These are phyloP conservation scores for Coemansia sp. DNA, from an alignment of 192 early-diverging fungal genomes.

Conservation along the genomic window DNA sequence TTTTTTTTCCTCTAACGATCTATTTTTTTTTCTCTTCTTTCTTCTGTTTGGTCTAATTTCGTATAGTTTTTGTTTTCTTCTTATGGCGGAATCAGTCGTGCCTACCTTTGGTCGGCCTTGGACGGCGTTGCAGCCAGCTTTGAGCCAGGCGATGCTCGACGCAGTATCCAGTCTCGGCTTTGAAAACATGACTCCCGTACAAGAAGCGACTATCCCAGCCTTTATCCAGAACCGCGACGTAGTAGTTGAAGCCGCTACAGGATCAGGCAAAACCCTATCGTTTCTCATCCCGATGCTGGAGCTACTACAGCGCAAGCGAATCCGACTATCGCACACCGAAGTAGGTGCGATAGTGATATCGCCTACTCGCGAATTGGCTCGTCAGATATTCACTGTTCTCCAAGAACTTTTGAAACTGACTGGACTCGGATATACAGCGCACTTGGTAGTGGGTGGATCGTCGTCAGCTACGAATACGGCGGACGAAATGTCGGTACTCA, in stretches of 20 bases:
- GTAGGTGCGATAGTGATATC: conserved; percentile 88
- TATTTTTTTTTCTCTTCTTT: background rate
- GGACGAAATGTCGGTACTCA: conserved; percentile 52
- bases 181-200: conserved; percentile 90
- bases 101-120: conserved; percentile 66
- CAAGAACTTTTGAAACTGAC: conserved; percentile 57
- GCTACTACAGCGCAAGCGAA: conserved; percentile 69
- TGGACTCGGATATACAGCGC: conserved; percentile 25
- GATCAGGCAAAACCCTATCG: conserved; percentile 94
- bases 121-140: conserved; percentile 62
- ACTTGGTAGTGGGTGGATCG: conserved; percentile 52
- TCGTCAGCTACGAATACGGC: conserved; percentile 47
- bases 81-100: conserved; percentile 12
- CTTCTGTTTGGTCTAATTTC: background rate
- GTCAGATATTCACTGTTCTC: conserved; percentile 81
- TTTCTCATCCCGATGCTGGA: conserved; percentile 93
- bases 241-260: conserved; percentile 94
- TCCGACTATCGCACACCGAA: conserved; percentile 67
- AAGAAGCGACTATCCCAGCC: conserved; percentile 87
- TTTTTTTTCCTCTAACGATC: background rate
- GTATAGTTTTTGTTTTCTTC: background rate
- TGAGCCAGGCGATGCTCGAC: conserved; percentile 60
- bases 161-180: conserved; percentile 73
- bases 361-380: conserved; percentile 88
- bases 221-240: conserved; percentile 95